phyloP scores from a whole-genome alignment of 768 basidiomycete genomes.

The Leccinum variicolor region DNA sequence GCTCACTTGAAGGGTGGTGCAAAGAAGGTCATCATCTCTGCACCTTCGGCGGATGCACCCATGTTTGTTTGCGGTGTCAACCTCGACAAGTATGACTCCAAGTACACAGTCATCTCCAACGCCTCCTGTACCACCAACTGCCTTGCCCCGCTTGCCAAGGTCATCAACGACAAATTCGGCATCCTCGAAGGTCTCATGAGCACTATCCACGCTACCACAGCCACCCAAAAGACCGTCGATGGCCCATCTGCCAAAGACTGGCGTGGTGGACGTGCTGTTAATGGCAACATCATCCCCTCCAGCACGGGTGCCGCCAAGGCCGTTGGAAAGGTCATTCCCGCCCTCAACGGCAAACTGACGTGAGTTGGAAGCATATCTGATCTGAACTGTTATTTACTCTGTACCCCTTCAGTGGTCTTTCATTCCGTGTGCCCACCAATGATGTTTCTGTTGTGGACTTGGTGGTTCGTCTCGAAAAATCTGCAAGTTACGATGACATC shows the following conservation, averaged over 20 bases:
- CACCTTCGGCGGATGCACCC: constrained; percentile 94
- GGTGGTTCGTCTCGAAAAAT: constrained; percentile 87
- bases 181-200: constrained; percentile 98
- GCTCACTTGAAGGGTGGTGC: constrained; percentile 97
- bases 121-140: constrained; percentile 99
- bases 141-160: constrained; percentile 97
- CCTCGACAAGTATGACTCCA: constrained; percentile 86
- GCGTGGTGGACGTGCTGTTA: constrained; percentile 94
- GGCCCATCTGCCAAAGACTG: constrained; percentile 95
- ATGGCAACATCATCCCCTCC: constrained; percentile 98
- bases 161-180: constrained; percentile 94
- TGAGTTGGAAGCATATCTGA: constrained; percentile 35
- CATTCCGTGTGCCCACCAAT: constrained; percentile 96
- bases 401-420: constrained; percentile 58
- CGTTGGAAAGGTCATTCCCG: constrained; percentile 96
- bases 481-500: constrained; percentile 86
- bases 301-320: constrained; percentile 99
- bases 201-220: constrained; percentile 96
- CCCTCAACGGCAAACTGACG: constrained; percentile 97
- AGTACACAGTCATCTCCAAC: constrained; percentile 93
- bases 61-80: constrained; percentile 97
- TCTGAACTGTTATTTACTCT: constrained; percentile 5
- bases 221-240: constrained; percentile 94
- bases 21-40: constrained; percentile 99
- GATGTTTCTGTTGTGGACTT: constrained; percentile 99